phyloP scores from a whole-genome alignment of 345 rosid species.

The Rhizophora apiculata region DNA sequence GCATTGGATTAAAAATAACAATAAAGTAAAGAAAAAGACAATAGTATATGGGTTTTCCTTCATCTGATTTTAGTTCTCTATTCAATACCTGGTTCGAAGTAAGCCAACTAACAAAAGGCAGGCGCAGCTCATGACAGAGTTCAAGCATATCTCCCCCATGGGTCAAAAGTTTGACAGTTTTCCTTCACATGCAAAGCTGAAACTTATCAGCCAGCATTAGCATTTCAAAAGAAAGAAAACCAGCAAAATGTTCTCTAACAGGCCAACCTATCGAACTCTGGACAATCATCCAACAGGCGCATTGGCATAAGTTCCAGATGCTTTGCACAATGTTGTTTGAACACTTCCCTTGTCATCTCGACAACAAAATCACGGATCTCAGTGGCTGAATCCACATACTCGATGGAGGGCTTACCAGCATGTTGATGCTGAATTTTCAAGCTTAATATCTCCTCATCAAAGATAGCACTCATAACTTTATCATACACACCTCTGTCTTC shows the following conservation, averaged over 20 bases:
- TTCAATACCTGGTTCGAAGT: slow-evolving; percentile 61
- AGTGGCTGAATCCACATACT: slow-evolving; percentile 55
- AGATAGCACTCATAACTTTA: slow-evolving; percentile 75
- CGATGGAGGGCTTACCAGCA: slow-evolving; percentile 40
- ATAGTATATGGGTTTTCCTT: neutral
- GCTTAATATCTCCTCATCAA: slow-evolving; percentile 64
- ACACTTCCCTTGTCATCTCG: slow-evolving; percentile 74
- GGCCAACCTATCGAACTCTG: slow-evolving; percentile 57
- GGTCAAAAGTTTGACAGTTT: slow-evolving; percentile 79
- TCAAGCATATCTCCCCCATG: slow-evolving; percentile 93
- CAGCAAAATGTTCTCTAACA: slow-evolving; percentile 11
- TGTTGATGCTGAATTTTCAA: slow-evolving; percentile 48
- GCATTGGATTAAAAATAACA: neutral
- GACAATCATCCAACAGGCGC: slow-evolving; percentile 60
- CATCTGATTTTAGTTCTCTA: slow-evolving; percentile 8
- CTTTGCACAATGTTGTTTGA: slow-evolving; percentile 80
- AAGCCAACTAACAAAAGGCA: slow-evolving; percentile 78
- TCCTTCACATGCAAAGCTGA: slow-evolving; percentile 48
- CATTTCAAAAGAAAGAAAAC: slow-evolving; percentile 11
- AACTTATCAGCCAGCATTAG: slow-evolving; percentile 31
- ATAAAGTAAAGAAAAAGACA: neutral
- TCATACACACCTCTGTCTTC: slow-evolving; percentile 87
- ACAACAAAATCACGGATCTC: slow-evolving; percentile 78
- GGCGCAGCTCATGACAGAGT: slow-evolving; percentile 84
- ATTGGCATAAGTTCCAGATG: slow-evolving; percentile 71